A percentile compares a stretch with the other conserved stretches of the same genome.
phyloP scores from a whole-genome alignment of 345 rosid species.

The Cochlearia excelsa region DNA sequence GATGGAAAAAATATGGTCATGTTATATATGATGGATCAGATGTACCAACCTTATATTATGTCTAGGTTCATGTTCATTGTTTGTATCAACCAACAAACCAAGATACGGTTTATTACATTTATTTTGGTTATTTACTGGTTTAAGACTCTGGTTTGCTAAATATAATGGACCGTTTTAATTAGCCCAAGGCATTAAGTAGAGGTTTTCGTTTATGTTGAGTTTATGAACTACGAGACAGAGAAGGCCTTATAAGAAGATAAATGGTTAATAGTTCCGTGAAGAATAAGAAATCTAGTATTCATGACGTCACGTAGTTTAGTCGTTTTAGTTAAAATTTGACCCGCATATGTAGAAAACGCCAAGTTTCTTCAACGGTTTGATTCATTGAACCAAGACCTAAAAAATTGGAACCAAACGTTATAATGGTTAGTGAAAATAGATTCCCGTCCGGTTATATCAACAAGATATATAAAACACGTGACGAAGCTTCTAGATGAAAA shows the following conservation, averaged over 20 bases:
- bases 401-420: background rate
- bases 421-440: background rate
- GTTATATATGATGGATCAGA: background rate
- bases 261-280: too few species aligned
- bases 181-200: too few species aligned
- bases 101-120: background rate
- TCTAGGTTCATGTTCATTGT: slow-evolving; percentile 9
- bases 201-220: too few species aligned
- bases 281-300: background rate
- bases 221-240: too few species aligned
- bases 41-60: background rate
- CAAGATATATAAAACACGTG: too few species aligned
- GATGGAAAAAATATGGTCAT: background rate
- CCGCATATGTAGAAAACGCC: background rate
- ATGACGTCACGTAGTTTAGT: background rate
- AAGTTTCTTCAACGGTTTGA: background rate
- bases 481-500: too few species aligned
- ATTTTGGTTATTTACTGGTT: background rate
- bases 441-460: background rate
- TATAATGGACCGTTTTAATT: too few species aligned
- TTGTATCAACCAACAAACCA: too few species aligned
- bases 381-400: slow-evolving; percentile 11
- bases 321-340: background rate
- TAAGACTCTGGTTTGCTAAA: background rate
- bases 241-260: too few species aligned